Evolutionary conservation across 2,329 filamentous ascomycete species (phyloP).

Genomic region (Ambrosiella xylebori): DNA sequence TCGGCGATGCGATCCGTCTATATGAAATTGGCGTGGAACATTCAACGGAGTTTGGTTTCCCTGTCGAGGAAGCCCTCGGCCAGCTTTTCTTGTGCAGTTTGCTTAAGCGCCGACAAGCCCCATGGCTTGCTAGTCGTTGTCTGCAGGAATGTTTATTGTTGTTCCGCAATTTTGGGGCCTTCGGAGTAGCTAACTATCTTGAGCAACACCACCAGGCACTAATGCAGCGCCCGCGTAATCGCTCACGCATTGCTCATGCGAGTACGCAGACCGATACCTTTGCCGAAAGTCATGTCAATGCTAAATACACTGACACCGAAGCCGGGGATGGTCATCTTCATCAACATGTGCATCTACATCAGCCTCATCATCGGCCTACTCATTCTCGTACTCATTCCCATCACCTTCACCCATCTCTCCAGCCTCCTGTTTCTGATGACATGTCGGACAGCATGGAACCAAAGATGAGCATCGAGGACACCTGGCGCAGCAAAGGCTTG

Average conservation of each 20-base stretch:
- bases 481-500: constrained; percentile 5
- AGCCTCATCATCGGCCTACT: neutral
- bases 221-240: constrained; percentile 40
- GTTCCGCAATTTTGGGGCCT: constrained; percentile 52
- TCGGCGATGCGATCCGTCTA: constrained; percentile 39
- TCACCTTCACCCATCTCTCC: neutral
- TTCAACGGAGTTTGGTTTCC: constrained; percentile 46
- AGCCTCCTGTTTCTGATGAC: neutral
- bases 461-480: neutral
- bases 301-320: constrained; percentile 3
- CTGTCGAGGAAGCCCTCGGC: constrained; percentile 55
- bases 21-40: constrained; percentile 62
- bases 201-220: constrained; percentile 20
- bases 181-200: constrained; percentile 50
- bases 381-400: constrained; percentile 7
- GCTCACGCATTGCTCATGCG: constrained; percentile 41
- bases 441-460: neutral
- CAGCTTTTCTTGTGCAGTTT: constrained; percentile 60
- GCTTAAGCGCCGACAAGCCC: constrained; percentile 46
- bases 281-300: constrained; percentile 3
- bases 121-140: constrained; percentile 50
- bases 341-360: neutral
- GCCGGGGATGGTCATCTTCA: neutral
- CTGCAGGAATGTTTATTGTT: constrained; percentile 50
- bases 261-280: constrained; percentile 54